A percentile compares a stretch with the other conserved stretches of the same genome.
These are phyloP conservation scores for Apiospora koreana DNA, from an alignment of 2,329 filamentous ascomycete genomes.

Conservation along the genomic window DNA sequence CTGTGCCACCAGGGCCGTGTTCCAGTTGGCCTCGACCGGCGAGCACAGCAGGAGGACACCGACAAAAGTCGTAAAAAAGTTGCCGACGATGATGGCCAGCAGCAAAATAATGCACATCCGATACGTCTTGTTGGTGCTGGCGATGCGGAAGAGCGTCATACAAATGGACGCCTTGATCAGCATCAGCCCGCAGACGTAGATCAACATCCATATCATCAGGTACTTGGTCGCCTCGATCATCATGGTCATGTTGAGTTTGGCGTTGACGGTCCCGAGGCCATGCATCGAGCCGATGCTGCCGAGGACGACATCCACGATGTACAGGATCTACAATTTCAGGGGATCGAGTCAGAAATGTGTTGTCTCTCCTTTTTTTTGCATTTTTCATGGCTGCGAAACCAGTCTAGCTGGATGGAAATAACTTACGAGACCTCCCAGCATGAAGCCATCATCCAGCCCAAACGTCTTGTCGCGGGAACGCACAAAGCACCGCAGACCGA, in stretches of 20 bases:
- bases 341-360: background rate
- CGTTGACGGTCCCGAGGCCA: conserved; percentile 25
- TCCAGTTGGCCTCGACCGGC: conserved; percentile 32
- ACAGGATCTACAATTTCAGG: conserved; percentile 9
- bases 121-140: conserved; percentile 22
- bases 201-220: conserved; percentile 29
- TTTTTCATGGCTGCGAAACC: background rate
- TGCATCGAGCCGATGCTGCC: conserved; percentile 18
- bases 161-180: conserved; percentile 37
- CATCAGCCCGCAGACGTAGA: conserved; percentile 26
- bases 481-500: conserved; percentile 13
- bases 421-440: conserved; percentile 18
- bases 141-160: conserved; percentile 36
- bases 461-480: conserved; percentile 13
- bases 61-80: conserved; percentile 32
- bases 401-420: background rate
- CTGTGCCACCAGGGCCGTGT: conserved; percentile 30
- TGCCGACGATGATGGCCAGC: conserved; percentile 25
- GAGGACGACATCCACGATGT: conserved; percentile 17
- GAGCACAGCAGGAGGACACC: conserved; percentile 33
- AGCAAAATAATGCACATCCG: conserved; percentile 24
- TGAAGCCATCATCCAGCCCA: conserved; percentile 18
- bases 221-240: conserved; percentile 21
- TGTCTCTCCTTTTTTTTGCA: too few relatives aligned
- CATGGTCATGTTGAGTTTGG: conserved; percentile 25